Base-by-base conservation (phyloP, 306 rosid species). In the Elaeagnus macrophylla region DNA sequence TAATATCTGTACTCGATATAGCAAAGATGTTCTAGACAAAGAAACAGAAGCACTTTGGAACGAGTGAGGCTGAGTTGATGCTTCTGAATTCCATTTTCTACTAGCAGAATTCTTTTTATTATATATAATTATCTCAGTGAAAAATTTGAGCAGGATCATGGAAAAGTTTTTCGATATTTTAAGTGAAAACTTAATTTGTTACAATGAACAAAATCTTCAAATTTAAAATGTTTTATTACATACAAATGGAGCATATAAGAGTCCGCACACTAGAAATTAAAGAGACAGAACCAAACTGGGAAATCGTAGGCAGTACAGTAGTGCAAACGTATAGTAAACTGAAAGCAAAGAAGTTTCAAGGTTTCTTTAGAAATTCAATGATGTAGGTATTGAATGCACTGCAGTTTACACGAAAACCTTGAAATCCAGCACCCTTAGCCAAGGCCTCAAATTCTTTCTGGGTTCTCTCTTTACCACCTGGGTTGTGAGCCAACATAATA, bases 391-490 rank as follows among this genome's bases (percentile, higher is more conserved):
- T 80, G 75, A 91, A 87, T 54, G 95, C 96, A 61, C n/a, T 25
- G 6, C 82, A 69, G 6, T 9, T 12, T 3, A 91, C 84, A 25
- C 39, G 62, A 74, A 91, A 76, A 18, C 77, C 99, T 61, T 75
- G 67, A 69, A 91, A 87, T 10, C 96, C 96, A 12, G 96, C 79
- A 2, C 77, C 85, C 52, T 73, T 84, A 7, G 89, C 95, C 67
- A 87, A 65, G 35, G 73, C 87, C 71, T 80, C 74, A 50, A 84
- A 91, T 72, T 91, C 99, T 42, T 78, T 54, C 74, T 76, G 75
- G 15, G 99, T 91, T 55, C 99, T 84, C 66, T 91, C 96, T 72
- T 84, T 91, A 6, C 99, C 99, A n/a, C 96, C 96, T 0, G 89
- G 94, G 62, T 74, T 85, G 38, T 87, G 78, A 67, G 94, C 95